These are phyloP conservation scores for Serendipita sp. DNA, from an alignment of 768 basidiomycete species.

Conservation along the genomic window DNA sequence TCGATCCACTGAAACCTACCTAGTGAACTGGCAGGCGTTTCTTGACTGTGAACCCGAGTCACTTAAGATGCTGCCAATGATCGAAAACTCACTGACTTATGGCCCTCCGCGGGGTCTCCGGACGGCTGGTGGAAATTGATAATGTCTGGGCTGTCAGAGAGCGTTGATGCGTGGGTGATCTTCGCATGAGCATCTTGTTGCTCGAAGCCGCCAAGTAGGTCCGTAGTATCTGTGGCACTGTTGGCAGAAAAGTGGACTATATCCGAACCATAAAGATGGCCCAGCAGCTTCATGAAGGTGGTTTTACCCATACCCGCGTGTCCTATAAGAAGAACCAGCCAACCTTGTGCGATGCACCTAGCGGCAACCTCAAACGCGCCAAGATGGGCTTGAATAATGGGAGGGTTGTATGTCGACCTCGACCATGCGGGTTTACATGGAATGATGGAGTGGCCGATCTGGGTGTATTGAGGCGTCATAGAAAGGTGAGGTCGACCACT, in stretches of 20 bases:
- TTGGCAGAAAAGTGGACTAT: conserved; percentile 68
- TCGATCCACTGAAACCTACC: conserved; percentile 89
- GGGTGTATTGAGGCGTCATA: conserved; percentile 23
- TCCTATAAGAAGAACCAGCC: conserved; percentile 84
- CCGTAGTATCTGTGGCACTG: conserved; percentile 79
- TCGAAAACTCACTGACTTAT: too few relatives aligned
- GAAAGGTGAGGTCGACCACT: conserved; percentile 16
- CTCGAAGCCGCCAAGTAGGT: conserved; percentile 91
- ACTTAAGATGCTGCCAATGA: too few relatives aligned
- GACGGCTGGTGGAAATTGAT: neutral
- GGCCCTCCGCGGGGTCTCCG: neutral
- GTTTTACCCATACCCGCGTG: conserved; percentile 65
- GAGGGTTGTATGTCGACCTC: conserved; percentile 27
- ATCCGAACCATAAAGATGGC: conserved; percentile 48
- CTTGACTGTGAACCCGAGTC: neutral
- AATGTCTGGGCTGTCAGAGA: neutral
- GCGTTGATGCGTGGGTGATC: neutral
- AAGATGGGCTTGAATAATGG: conserved; percentile 47
- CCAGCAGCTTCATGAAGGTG: conserved; percentile 49
- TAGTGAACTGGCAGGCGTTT: neutral
- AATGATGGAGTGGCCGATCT: conserved; percentile 48
- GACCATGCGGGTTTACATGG: conserved; percentile 22
- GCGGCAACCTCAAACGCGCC: conserved; percentile 59
- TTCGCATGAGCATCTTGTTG: too few relatives aligned
- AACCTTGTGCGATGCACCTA: conserved; percentile 54